A percentile compares a stretch with the other conserved stretches of the same genome.
These are phyloP conservation scores for Vanrija sp. DNA, from an alignment of 1,284 basidiomycete genomes.

Conservation along the genomic window DNA sequence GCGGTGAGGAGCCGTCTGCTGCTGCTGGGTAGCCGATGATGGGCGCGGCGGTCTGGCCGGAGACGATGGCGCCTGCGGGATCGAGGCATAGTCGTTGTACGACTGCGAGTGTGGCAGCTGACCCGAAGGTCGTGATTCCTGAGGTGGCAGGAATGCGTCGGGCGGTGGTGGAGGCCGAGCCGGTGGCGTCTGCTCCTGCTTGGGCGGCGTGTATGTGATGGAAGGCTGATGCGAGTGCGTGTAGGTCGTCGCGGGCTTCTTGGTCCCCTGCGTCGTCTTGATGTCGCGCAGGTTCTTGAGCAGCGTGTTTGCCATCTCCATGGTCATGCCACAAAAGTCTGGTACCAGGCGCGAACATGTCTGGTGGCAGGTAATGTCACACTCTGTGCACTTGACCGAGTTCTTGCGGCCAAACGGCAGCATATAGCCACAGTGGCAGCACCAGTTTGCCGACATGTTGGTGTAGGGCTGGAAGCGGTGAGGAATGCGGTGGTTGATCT, in stretches of 20 bases:
- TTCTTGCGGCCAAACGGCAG: constrained; percentile 96
- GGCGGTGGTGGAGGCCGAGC: constrained; percentile 22
- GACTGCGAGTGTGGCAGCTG: constrained; percentile 31
- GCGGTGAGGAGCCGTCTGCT: constrained; percentile 13
- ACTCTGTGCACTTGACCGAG: constrained; percentile 91
- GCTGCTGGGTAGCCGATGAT: constrained; percentile 22
- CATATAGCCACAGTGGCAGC: constrained; percentile 99
- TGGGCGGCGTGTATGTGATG: background rate
- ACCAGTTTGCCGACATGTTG: constrained; percentile 98
- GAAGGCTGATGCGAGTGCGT: constrained; percentile 17
- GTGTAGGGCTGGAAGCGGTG: constrained; percentile 97
- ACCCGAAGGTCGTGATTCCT: constrained; percentile 53
- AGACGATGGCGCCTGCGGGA: constrained; percentile 21
- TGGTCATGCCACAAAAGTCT: constrained; percentile 99
- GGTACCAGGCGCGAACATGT: constrained; percentile 98
- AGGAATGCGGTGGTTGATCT: constrained; percentile 98
- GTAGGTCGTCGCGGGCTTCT: constrained; percentile 32
- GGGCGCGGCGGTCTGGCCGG: constrained; percentile 18
- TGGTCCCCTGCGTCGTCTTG: constrained; percentile 54
- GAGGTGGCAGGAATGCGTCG: constrained; percentile 51
- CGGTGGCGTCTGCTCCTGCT: constrained; percentile 16
- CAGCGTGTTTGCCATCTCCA: constrained; percentile 96
- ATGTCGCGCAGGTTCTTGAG: constrained; percentile 79
- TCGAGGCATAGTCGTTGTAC: constrained; percentile 13
- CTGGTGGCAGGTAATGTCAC: constrained; percentile 93